Evolutionary conservation across 306 rosid species (phyloP), one percentile per base, ranked within the genome.

Genomic region (Senna siamea): DNA sequence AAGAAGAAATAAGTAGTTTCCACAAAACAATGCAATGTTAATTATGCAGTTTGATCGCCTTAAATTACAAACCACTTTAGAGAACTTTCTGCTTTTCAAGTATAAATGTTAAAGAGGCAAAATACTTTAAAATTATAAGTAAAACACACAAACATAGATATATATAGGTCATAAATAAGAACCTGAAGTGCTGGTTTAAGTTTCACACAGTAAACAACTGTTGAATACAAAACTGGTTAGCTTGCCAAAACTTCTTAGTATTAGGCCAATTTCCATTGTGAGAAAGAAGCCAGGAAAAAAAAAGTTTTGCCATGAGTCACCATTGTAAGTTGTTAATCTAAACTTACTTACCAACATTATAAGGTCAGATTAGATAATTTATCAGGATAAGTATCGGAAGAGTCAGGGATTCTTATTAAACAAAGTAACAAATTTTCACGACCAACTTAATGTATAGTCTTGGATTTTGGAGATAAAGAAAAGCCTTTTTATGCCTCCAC

Each of bases 21-120:
- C 5, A 22, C 13, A 67, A 59, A 58, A 74, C 56, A 79, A 70
- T 30, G 18, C 59, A 50, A 72, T 50, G 13, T 60, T 66, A 73
- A 57, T 22, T 43, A 55, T 44, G 46, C 14, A 55, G 28, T 40
- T 44, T 20, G 19, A 55, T 57, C n/a, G 18, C 40, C 80, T 30
- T 64, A 52, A 67, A 5, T 57, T 40, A 76, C 52, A 57, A 58
- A 55, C 58, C 35, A 75, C 46, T 55, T 34, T 54, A 28, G 53
- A 43, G 73, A 43, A 28, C 51, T 14, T 74, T 53, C 40, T 57
- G 47, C 23, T 41, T 26, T 66, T 55, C 26, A 66, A 54, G 58
- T 60, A 28, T 19, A 75, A 48, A 59, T 2, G 26, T 19, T 43
- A 11, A 53, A 17, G 37, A 53, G 14, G 10, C 40, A 37, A 38